Evolutionary conservation across 108 stramenopile genomes (phyloP).

Genomic region (Thalassiosira profunda): DNA sequence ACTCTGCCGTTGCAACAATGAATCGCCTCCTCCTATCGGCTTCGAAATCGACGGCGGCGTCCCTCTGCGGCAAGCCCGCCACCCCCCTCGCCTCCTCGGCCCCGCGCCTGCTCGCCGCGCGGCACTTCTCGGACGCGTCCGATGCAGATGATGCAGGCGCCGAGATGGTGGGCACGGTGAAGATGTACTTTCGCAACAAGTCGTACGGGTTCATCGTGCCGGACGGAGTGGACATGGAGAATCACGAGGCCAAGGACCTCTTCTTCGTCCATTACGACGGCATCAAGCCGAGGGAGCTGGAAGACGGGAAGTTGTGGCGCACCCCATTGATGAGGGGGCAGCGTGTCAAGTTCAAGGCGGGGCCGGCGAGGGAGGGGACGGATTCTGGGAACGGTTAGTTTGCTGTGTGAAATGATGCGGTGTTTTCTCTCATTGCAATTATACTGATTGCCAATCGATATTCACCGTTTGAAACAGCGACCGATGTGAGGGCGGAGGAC

Average conservation of each 20-base stretch:
- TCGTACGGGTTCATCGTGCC: constrained; percentile 23
- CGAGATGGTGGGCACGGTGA: constrained; percentile 2
- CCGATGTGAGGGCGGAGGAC: constrained; percentile 15
- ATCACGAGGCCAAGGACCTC: constrained; percentile 2
- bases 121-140: constrained; percentile 5
- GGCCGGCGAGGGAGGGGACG: constrained; percentile 10
- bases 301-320: neutral
- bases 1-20: neutral
- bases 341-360: constrained; percentile 22
- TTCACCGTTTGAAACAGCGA: constrained; percentile 14
- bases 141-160: neutral
- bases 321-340: neutral
- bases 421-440: too few relatives aligned
- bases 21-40: constrained; percentile 4
- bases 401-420: too few relatives aligned
- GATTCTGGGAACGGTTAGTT: too few relatives aligned
- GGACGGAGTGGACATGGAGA: constrained; percentile 5
- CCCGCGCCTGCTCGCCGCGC: neutral
- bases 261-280: constrained; percentile 15
- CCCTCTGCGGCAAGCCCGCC: neutral
- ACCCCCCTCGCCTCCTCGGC: neutral
- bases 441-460: too few relatives aligned
- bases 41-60: neutral
- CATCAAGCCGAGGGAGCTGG: neutral
- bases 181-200: constrained; percentile 1